These are phyloP conservation scores for Orbilia brochopaga DNA, from an alignment of 2,329 filamentous ascomycete genomes.

Conservation along the genomic window DNA sequence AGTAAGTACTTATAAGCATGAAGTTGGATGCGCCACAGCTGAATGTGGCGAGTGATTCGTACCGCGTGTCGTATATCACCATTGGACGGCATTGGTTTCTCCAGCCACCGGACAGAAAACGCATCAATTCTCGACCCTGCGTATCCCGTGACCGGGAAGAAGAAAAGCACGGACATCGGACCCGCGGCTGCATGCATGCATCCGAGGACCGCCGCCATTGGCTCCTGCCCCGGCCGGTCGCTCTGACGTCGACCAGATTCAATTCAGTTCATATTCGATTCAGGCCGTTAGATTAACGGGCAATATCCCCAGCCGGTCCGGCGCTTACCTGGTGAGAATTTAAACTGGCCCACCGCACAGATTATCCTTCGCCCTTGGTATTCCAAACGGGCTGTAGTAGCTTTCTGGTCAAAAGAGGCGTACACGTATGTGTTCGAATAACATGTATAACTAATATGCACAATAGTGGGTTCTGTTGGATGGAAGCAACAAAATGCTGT, in stretches of 20 bases:
- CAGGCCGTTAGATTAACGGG: neutral
- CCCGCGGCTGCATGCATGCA: conserved; percentile 26
- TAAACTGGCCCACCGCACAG: neutral
- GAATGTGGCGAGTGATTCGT: conserved; percentile 12
- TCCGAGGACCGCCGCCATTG: conserved; percentile 8
- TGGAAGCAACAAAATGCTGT: no score
- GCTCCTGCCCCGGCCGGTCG: neutral
- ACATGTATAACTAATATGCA: no score
- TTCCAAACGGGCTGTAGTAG: no score
- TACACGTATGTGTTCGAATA: conserved; percentile 17
- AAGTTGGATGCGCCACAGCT: neutral
- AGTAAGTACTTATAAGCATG: conserved; percentile 1
- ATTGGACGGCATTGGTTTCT: neutral
- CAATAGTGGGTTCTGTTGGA: no score
- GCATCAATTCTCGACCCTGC: conserved; percentile 25
- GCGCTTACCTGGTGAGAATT: neutral
- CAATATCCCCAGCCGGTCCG: neutral
- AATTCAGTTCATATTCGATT: neutral
- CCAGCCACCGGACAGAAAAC: conserved; percentile 38
- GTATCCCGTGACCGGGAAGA: conserved; percentile 46
- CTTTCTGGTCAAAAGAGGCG: no score
- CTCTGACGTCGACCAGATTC: conserved; percentile 2
- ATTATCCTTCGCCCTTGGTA: no score
- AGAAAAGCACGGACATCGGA: conserved; percentile 29
- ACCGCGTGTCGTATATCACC: neutral